Conservation (phyloP, 169 alveolate genomes). For the Ichthyophthirius multifiliis region DNA sequence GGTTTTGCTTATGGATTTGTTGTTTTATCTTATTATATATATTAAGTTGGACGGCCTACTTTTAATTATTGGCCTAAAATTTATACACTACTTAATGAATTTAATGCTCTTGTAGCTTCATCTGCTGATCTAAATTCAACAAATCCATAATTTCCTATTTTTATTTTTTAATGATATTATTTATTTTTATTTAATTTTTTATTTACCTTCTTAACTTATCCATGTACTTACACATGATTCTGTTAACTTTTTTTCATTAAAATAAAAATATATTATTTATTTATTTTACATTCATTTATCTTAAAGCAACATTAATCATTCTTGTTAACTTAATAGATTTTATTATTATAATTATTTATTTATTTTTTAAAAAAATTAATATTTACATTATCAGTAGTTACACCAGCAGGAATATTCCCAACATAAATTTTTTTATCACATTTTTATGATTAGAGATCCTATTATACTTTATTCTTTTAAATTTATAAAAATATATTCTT, state of each 20-base stretch:
- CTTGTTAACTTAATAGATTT: background rate
- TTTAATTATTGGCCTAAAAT: background rate
- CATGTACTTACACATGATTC: conserved; percentile 69
- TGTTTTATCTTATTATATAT: background rate
- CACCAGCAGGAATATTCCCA: conserved; percentile 8
- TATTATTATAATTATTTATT: background rate
- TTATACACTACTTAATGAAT: background rate
- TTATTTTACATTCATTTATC: background rate
- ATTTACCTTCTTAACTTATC: conserved; percentile 67
- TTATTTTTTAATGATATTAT: too few species aligned
- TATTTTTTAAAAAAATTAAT: background rate
- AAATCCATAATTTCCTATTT: conserved; percentile 59
- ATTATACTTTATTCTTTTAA: background rate
- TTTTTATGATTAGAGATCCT: background rate
- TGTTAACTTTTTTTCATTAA: conserved; percentile 38
- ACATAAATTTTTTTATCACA: conserved; percentile 1
- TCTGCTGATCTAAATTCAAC: conserved; percentile 74
- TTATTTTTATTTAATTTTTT: too few species aligned
- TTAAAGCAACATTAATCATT: background rate
- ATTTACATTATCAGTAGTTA: background rate
- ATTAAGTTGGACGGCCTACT: background rate
- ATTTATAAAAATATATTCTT: background rate
- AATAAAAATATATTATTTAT: background rate
- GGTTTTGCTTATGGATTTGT: background rate
- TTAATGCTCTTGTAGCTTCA: conserved; percentile 59